phyloP scores from a whole-genome alignment of 75 land plant genomes.

The Cryptomeria japonica region DNA sequence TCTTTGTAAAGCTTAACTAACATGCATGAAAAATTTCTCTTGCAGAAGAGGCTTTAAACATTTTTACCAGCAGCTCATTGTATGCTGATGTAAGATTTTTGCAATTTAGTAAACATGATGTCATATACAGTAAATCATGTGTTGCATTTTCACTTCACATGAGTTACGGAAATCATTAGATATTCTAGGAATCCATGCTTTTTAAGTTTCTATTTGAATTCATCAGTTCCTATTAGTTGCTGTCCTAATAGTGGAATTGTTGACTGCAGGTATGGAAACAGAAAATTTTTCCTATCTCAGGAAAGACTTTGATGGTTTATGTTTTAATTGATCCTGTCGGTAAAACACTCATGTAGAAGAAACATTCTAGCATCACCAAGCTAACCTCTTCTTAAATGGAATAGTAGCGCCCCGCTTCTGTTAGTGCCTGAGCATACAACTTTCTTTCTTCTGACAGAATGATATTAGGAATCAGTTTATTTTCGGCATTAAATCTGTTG shows the following conservation, averaged over 20 bases:
- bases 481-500: neutral
- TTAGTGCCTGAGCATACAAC: neutral
- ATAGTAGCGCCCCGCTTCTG: neutral
- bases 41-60: slow-evolving; percentile 83
- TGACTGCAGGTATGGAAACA: slow-evolving; percentile 57
- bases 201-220: neutral
- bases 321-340: slow-evolving; percentile 71
- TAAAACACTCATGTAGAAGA: slow-evolving; percentile 49
- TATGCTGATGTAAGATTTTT: slow-evolving; percentile 47
- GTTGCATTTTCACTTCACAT: neutral
- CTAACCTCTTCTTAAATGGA: neutral
- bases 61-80: slow-evolving; percentile 42
- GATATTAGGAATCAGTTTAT: neutral
- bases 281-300: slow-evolving; percentile 55
- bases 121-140: neutral
- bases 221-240: neutral
- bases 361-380: neutral
- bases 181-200: neutral
- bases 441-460: neutral
- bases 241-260: neutral
- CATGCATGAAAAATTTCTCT: neutral
- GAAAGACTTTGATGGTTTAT: slow-evolving; percentile 45
- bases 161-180: neutral
- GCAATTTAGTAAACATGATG: neutral
- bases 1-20: slow-evolving; percentile 11